Evolutionary conservation across 2,329 filamentous ascomycete genomes (phyloP), one percentile per base, ranked within the genome.

Genomic region (Albophoma yamanashiensis): DNA sequence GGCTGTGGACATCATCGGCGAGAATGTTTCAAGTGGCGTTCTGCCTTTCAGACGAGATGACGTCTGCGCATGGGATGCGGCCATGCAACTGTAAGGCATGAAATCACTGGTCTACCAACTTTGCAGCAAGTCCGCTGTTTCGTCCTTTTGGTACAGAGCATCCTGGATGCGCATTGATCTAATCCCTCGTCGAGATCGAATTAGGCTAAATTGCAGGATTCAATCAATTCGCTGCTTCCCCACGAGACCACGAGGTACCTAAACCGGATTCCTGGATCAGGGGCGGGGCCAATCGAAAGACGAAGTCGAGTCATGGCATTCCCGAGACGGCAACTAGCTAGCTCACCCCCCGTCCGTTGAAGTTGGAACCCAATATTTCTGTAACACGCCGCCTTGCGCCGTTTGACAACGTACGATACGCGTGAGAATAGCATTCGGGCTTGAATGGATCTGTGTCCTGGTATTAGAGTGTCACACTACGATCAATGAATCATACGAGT

Each of bases 381-480:
- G 40, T 20, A 42, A 42, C 40, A 42, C 20, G 42, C 20, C n/a
- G n/a, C 42, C 4, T 22, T 22, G 42, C 20, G 20, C 42, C 0
- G 42, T 5, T 12, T 45, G 12, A 12, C 42, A 45, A 45, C 20
- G 20, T n/a, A 43, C 34, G 34, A 36, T n/a, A 43, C 34, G 34
- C 4, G 34, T 36, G 9, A 43, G 17, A 43, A 15, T n/a, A 3
- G 17, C 7, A 3, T 43, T 17, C 7, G 1, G 12, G 11, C 20
- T 45, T 45, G 42, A 45, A 45, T 15, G 40, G n/a, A 45, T 11
- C 8, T 6, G 15, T 22, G 9, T 11, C 8, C 42, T 12, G 4
- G n/a, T 2, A n/a, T n/a, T 11, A 11, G 20, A 7, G 1, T 1
- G 3, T 22, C 4, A 22, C 20, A 22, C 4, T 20, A 1, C 42